Conservation (phyloP, 2,329 filamentous ascomycete species). For the Fusarium tanahbumbuense region DNA sequence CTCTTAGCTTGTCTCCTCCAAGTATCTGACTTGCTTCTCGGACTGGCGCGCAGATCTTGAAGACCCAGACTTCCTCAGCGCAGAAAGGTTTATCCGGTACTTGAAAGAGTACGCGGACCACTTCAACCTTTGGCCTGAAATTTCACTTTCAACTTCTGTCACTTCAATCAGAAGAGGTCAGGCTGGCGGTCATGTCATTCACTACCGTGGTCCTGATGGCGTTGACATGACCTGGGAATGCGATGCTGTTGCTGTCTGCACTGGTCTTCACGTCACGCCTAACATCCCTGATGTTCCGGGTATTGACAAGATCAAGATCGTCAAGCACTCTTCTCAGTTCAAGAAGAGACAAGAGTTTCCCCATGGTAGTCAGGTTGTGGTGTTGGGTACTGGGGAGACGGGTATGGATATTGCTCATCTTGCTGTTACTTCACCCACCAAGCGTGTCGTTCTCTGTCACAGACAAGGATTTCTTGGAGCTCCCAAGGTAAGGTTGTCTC, state of each 20-base stretch:
- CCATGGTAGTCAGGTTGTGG: not conserved
- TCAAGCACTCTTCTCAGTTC: not conserved
- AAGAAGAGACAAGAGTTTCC: not conserved
- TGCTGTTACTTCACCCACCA: slow-evolving; percentile 55
- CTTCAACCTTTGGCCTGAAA: slow-evolving; percentile 1
- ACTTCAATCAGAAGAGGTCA: not conserved
- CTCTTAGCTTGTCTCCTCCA: not conserved
- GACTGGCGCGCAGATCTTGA: not conserved
- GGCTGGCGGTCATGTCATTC: not conserved
- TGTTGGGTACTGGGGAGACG: not conserved
- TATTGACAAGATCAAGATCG: not conserved
- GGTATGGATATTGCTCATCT: slow-evolving; percentile 43
- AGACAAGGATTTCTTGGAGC: not conserved
- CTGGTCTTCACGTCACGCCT: not conserved
- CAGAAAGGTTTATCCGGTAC: not conserved
- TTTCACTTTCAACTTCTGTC: not conserved
- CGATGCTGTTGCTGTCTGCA: slow-evolving; percentile 6
- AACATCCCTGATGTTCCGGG: not conserved
- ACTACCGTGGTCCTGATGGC: not conserved
- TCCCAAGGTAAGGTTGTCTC: not conserved
- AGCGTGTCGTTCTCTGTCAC: slow-evolving; percentile 45
- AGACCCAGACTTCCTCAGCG: not conserved
- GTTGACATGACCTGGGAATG: not conserved
- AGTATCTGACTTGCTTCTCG: not conserved
- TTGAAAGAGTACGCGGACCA: not conserved